These are phyloP conservation scores for Lanmaoa pseudosensibilis DNA, from an alignment of 768 basidiomycete genomes.

Conservation along the genomic window DNA sequence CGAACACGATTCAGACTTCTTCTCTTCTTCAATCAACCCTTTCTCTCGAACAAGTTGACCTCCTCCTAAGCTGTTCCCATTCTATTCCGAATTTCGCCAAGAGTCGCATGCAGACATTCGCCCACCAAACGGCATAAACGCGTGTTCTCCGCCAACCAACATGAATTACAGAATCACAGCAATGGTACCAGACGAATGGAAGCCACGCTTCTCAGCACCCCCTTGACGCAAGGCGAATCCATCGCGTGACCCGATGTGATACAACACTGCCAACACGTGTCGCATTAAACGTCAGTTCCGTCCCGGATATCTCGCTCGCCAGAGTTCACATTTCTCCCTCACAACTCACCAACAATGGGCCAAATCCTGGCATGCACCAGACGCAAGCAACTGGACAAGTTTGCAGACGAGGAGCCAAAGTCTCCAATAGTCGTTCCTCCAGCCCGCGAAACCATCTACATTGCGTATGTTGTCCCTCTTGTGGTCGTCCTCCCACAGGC, in stretches of 20 bases:
- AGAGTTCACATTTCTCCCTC: constrained; percentile 14
- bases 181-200: constrained; percentile 16
- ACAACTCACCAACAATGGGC: constrained; percentile 28
- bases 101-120: constrained; percentile 7
- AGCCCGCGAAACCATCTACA: constrained; percentile 28
- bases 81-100: constrained; percentile 13
- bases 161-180: constrained; percentile 23
- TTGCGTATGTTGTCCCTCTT: constrained; percentile 23
- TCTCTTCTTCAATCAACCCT: background rate
- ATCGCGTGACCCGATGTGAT: constrained; percentile 30
- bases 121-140: constrained; percentile 18
- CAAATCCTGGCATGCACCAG: constrained; percentile 28
- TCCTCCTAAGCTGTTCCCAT: background rate
- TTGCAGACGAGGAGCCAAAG: constrained; percentile 30
- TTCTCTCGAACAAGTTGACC: constrained; percentile 11
- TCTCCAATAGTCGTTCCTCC: constrained; percentile 11
- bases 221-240: constrained; percentile 27
- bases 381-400: constrained; percentile 27
- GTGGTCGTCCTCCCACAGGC: background rate
- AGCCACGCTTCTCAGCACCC: constrained; percentile 28
- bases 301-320: constrained; percentile 27
- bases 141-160: constrained; percentile 14
- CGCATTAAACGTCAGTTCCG: constrained; percentile 26
- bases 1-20: background rate
- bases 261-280: constrained; percentile 32